These are phyloP conservation scores for Pythium volutum DNA, from an alignment of 352 stramenopile species.

Conservation along the genomic window DNA sequence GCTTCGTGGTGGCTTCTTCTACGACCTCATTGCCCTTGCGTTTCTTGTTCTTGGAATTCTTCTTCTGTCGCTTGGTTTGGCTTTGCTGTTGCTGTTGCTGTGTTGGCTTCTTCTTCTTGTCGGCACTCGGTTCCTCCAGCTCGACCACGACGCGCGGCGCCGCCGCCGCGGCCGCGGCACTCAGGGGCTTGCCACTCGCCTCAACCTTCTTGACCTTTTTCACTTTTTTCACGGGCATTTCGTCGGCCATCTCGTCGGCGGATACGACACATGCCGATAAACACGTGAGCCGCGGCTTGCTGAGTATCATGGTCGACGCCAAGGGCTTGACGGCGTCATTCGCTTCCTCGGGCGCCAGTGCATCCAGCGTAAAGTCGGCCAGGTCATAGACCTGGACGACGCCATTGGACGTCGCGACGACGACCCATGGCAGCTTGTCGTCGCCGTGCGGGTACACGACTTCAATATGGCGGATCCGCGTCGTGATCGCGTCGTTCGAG, in stretches of 20 bases:
- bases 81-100: constrained; percentile 5
- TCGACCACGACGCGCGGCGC: constrained; percentile 72
- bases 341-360: constrained; percentile 40
- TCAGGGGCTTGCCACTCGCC: constrained; percentile 8
- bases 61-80: constrained; percentile 11
- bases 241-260: constrained; percentile 22
- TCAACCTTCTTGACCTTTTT: constrained; percentile 37
- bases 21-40: constrained; percentile 14
- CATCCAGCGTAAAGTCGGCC: constrained; percentile 54
- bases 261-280: constrained; percentile 58
- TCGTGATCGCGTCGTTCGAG: constrained; percentile 54
- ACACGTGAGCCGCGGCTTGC: constrained; percentile 72
- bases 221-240: constrained; percentile 30
- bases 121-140: constrained; percentile 30
- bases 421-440: constrained; percentile 58
- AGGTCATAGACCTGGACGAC: constrained; percentile 82
- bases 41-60: constrained; percentile 16
- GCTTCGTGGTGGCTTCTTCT: not conserved
- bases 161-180: constrained; percentile 25
- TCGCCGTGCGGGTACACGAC: constrained; percentile 66
- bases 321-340: constrained; percentile 58
- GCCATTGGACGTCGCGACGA: constrained; percentile 73
- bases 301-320: constrained; percentile 60
- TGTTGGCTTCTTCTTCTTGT: not conserved
- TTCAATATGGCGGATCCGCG: constrained; percentile 72